Evolutionary conservation across 441 rosid species (phyloP).

Genomic region (Populus hybrid): DNA sequence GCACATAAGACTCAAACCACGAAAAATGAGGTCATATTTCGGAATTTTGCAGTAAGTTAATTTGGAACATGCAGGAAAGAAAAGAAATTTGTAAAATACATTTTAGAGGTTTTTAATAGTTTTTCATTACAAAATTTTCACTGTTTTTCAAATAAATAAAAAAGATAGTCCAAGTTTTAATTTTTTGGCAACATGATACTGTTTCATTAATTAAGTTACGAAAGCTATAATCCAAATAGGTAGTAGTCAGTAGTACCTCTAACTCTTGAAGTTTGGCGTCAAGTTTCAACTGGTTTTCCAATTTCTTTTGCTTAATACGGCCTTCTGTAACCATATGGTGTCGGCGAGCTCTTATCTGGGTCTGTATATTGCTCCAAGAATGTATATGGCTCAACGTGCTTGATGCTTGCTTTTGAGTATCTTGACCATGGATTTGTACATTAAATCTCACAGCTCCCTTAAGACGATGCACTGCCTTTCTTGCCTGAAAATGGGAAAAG

Average conservation of each 20-base stretch:
- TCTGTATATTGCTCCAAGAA: conserved; percentile 67
- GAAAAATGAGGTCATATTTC: too few species aligned
- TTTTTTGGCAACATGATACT: too few species aligned
- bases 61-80: not conserved
- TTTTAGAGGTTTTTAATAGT: too few species aligned
- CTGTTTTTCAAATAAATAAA: too few species aligned
- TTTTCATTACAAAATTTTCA: too few species aligned
- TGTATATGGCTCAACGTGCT: conserved; percentile 51
- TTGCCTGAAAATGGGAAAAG: conserved; percentile 32
- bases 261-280: conserved; percentile 63
- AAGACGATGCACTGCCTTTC: conserved; percentile 33
- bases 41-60: too few species aligned
- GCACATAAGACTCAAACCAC: too few species aligned
- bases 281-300: conserved; percentile 68
- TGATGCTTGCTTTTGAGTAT: conserved; percentile 49
- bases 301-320: conserved; percentile 50
- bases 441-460: conserved; percentile 42
- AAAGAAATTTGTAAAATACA: too few species aligned
- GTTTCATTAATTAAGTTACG: not conserved
- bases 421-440: conserved; percentile 41
- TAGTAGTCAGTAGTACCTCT: conserved; percentile 31
- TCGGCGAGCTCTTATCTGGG: conserved; percentile 50
- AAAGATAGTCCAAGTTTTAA: too few species aligned
- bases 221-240: too few species aligned
- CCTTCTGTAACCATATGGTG: conserved; percentile 68